Evolutionary conservation across 2,329 filamentous ascomycete genomes (phyloP).

Genomic region (Apiospora marii): DNA sequence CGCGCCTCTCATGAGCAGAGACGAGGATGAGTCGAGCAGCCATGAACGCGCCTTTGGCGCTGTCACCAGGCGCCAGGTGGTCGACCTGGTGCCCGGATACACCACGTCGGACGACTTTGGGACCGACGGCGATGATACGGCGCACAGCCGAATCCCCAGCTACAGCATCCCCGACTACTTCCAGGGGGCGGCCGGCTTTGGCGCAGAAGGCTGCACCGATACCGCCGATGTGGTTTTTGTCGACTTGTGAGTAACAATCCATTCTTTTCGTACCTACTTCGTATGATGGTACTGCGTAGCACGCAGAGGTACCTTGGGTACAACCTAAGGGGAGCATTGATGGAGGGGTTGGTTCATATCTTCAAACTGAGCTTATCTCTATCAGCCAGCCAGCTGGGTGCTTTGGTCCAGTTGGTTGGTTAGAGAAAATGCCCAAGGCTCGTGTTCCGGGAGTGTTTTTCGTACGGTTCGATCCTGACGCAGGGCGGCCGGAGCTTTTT

Average conservation of each 20-base stretch:
- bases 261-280: background rate
- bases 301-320: too few species aligned
- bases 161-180: slow-evolving; percentile 86
- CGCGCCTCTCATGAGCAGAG: slow-evolving; percentile 29
- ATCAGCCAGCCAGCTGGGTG: background rate
- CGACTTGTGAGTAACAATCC: slow-evolving; percentile 52
- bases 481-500: background rate
- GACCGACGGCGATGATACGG: slow-evolving; percentile 86
- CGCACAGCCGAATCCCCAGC: slow-evolving; percentile 79
- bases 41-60: slow-evolving; percentile 18
- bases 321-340: too few species aligned
- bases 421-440: background rate
- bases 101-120: slow-evolving; percentile 78
- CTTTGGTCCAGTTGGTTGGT: background rate
- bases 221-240: slow-evolving; percentile 62
- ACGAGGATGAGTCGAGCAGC: slow-evolving; percentile 42
- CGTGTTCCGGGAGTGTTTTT: background rate
- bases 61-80: slow-evolving; percentile 57
- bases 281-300: too few species aligned
- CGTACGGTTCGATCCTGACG: slow-evolving; percentile 5
- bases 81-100: slow-evolving; percentile 46
- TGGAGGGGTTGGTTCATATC: too few species aligned
- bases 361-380: background rate
- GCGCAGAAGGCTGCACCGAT: slow-evolving; percentile 53
- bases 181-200: slow-evolving; percentile 70